Evolutionary conservation across 1,284 basidiomycete genomes (phyloP), one percentile per base, ranked within the genome.

Genomic region (Trametes hirsuta): DNA sequence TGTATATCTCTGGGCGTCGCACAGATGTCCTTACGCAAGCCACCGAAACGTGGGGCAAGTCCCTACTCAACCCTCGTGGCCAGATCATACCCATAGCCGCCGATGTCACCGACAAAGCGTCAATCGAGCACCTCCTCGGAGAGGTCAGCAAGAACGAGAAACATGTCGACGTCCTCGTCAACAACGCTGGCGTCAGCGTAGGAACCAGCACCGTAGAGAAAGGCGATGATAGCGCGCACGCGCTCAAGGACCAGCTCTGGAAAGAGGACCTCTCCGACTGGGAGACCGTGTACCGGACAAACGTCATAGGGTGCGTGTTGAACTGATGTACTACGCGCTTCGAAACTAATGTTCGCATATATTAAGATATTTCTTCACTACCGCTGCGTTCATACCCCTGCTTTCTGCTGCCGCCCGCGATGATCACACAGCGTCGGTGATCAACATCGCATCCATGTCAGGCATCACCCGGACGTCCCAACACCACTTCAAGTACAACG

Each of bases 311-410:
- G 69, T 76, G 47, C 9, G 49, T 18, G 21, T 40, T 10, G 21
- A 36, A 21, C 30, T 35, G 1, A 6, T 8, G 3, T 37, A 5
- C 6, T 8, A 4, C 3, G 10, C 3, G 3, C 15, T 2, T 3
- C 4, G 4, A 5, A 36, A 4, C 22, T 35, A 8, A 48, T 21
- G 12, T n/a, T 71, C 71, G 35, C 36, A 57, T 53, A 40, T 53
- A 55, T 42, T 6, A 56, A 74, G 72, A 12, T 67, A 72, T 54
- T 77, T 72, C 69, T 75, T 75, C 62, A 75, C 71, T 8, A 70
- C 76, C 0, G 71, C 70, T n/a, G 76, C 75, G 0, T 78, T 79
- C 66, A 55, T 79, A 0, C 76, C 76, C 6, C 71, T 80, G 2
- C 73, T 80, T n/a, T 57, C 69, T n/a, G 72, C 71, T 22, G 72